Percentiles rank a stretch among this genome's conserved stretches.
Evolutionary conservation across 1,139 yeast species (phyloP).

Genomic region (Geotrichum aggregatum): DNA sequence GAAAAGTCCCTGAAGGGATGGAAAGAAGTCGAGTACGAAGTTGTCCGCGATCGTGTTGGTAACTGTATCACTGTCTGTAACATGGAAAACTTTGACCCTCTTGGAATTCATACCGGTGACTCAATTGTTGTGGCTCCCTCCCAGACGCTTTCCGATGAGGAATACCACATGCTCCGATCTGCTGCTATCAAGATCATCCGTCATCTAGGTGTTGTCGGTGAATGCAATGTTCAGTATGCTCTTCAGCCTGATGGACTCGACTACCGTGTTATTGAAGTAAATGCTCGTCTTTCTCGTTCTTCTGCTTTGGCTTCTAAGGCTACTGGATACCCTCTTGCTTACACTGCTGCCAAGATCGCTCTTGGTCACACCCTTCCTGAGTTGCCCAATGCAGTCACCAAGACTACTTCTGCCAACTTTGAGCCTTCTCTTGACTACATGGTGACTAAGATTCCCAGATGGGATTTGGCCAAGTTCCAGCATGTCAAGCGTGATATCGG

Average conservation of each 20-base stretch:
- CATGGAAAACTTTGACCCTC: slow-evolving; percentile 98
- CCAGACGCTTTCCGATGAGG: slow-evolving; percentile 94
- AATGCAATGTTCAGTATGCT: slow-evolving; percentile 97
- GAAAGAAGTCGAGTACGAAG: slow-evolving; percentile 98
- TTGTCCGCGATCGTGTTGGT: slow-evolving; percentile 94
- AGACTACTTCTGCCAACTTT: slow-evolving; percentile 92
- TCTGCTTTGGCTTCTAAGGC: slow-evolving; percentile 98
- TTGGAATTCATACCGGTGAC: slow-evolving; percentile 98
- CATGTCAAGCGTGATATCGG: slow-evolving; percentile 85
- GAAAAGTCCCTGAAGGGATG: slow-evolving; percentile 98
- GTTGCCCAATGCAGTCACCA: slow-evolving; percentile 90
- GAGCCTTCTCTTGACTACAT: slow-evolving; percentile 97
- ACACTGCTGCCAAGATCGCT: slow-evolving; percentile 96
- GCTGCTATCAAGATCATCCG: slow-evolving; percentile 96
- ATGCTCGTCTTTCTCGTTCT: slow-evolving; percentile 95
- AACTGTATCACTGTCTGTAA: slow-evolving; percentile 99
- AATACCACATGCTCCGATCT: slow-evolving; percentile 95
- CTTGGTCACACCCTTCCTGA: slow-evolving; percentile 93
- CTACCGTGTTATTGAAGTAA: slow-evolving; percentile 95
- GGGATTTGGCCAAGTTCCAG: slow-evolving; percentile 96
- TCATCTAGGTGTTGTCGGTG: slow-evolving; percentile 98
- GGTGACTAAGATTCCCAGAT: slow-evolving; percentile 97
- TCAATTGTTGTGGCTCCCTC: slow-evolving; percentile 99
- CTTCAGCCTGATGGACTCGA: slow-evolving; percentile 93
- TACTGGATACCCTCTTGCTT: slow-evolving; percentile 96